Base-by-base conservation (phyloP, 2,329 filamentous ascomycete species). In the Phaeosphaeria sp. region DNA sequence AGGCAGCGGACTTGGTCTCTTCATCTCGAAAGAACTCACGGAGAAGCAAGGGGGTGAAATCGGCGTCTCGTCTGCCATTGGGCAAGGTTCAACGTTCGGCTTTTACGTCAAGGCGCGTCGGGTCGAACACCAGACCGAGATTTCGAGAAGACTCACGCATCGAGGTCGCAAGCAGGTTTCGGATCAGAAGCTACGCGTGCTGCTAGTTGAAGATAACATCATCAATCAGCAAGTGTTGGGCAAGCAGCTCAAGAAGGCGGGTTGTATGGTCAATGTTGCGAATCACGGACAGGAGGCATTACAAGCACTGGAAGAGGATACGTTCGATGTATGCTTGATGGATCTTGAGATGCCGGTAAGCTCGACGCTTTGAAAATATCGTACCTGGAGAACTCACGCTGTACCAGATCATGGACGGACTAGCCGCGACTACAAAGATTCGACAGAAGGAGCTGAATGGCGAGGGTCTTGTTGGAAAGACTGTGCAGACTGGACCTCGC, bases 271-370 rank as follows among this genome's bases (percentile, higher is more conserved):
- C 15, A 64, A 64, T 3, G 68, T 75, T 3, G 75, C 75, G 2
- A 75, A 75, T 27, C 74, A 78, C 48, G 76, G 76, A n/a, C 65
- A 74, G 13, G 75, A 77, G 61, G 77, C 77, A 2, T 61, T 79
- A 1, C 56, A 74, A 0, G 57, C 59, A 9, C 60, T 77, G n/a
- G 72, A 76, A 27, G 58, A 65, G 27, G 54, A 66, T 18, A 57
- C 48, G 1, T 74, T 76, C 27, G 72, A 76, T 40, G 66, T 74
- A 13, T 69, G 78, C 1, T 66, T 79, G 18, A 78, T 82, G 80
- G 84, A 87, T 60, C 80, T 86, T 6, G 82, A 78, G 68, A 87
- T 87, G 85, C 84, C 84, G 0, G 75, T 48, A 25, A 48, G 46
- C 36, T 8, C n/a, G 8, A 25, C 24, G 13, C 18, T 8, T 20